Percentiles rank a stretch among this genome's conserved stretches.
Conservation (phyloP, 2,329 filamentous ascomycete species). For the Ophiostoma sp. region DNA sequence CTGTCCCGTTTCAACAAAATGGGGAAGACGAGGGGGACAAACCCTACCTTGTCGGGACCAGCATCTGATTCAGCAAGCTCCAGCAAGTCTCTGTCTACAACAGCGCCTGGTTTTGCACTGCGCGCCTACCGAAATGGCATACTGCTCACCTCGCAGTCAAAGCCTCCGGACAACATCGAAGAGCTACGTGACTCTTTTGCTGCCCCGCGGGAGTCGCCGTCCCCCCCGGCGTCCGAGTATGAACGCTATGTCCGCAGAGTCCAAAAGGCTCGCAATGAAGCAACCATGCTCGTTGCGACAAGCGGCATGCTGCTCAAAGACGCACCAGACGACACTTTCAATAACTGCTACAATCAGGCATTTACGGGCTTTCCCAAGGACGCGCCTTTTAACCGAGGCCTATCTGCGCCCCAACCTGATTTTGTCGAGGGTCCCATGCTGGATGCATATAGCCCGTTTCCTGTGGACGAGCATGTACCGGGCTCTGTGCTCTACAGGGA, state of each 20-base stretch:
- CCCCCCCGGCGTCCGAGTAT: slow-evolving; percentile 25
- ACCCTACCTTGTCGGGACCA: too few relatives aligned
- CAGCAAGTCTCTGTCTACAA: slow-evolving; percentile 2
- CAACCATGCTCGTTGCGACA: slow-evolving; percentile 24
- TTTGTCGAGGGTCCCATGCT: slow-evolving; percentile 30
- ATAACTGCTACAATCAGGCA: slow-evolving; percentile 22
- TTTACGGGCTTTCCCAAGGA: slow-evolving; percentile 30
- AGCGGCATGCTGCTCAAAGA: slow-evolving; percentile 26
- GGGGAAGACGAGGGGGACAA: too few relatives aligned
- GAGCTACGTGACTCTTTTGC: slow-evolving; percentile 21
- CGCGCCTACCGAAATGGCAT: slow-evolving; percentile 26
- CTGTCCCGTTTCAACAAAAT: too few relatives aligned
- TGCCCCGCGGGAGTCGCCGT: slow-evolving; percentile 21
- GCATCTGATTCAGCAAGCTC: too few relatives aligned
- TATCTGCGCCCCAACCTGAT: slow-evolving; percentile 31
- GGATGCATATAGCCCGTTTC: slow-evolving; percentile 22
- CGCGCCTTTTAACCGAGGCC: slow-evolving; percentile 30
- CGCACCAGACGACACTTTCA: not conserved
- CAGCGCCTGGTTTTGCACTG: slow-evolving; percentile 22
- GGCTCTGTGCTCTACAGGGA: slow-evolving; percentile 27
- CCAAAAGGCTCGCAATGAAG: slow-evolving; percentile 23
- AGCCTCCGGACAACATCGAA: slow-evolving; percentile 27
- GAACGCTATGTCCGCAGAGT: slow-evolving; percentile 22
- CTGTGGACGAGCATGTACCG: slow-evolving; percentile 20
- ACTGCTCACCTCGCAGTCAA: slow-evolving; percentile 22